Evolutionary conservation across 345 rosid species (phyloP).

Genomic region (Turritis glabra): DNA sequence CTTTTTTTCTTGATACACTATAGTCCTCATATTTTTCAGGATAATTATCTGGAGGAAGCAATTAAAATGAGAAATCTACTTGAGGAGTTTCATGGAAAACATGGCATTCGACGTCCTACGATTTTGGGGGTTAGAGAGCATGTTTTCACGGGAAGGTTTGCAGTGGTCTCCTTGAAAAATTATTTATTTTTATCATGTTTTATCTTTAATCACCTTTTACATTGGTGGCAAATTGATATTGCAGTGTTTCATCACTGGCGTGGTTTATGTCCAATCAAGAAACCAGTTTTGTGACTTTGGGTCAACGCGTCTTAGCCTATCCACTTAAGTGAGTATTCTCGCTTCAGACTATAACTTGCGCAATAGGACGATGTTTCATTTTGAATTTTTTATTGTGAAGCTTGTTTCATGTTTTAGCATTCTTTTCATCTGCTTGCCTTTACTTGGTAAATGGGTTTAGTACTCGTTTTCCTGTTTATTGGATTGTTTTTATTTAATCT

Average conservation of each 20-base stretch:
- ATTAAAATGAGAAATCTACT: slow-evolving; percentile 97
- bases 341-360: background rate
- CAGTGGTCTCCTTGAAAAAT: slow-evolving; percentile 10
- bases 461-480: background rate
- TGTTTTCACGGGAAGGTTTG: slow-evolving; percentile 95
- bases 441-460: background rate
- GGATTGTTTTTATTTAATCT: background rate
- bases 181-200: background rate
- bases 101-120: slow-evolving; percentile 94
- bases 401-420: slow-evolving; percentile 8
- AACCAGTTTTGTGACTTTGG: slow-evolving; percentile 97
- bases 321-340: slow-evolving; percentile 82
- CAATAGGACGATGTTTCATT: background rate
- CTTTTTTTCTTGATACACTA: slow-evolving; percentile 15
- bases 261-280: slow-evolving; percentile 99
- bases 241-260: slow-evolving; percentile 98
- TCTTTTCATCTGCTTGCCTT: slow-evolving; percentile 1
- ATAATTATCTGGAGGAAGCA: slow-evolving; percentile 97
- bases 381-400: background rate
- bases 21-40: slow-evolving; percentile 50
- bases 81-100: slow-evolving; percentile 85
- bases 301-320: slow-evolving; percentile 87
- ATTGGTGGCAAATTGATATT: slow-evolving; percentile 33
- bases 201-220: slow-evolving; percentile 26
- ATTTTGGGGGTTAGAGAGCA: slow-evolving; percentile 97